Evolutionary conservation across 2,329 filamentous ascomycete species (phyloP).

Genomic region (Mycosphaerella sp.): DNA sequence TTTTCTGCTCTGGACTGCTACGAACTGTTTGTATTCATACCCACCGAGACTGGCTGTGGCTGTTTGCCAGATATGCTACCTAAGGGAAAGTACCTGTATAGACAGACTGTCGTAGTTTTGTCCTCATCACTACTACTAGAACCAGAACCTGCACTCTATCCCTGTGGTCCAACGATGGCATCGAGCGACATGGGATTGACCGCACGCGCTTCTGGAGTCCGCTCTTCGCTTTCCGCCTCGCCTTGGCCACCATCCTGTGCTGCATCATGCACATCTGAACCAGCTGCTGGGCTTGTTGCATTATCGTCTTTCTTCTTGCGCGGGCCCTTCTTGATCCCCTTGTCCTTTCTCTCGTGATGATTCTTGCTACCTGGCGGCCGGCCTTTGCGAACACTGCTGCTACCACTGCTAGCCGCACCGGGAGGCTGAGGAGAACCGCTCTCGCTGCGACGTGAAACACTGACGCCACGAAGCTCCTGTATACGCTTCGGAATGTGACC

Average conservation of each 20-base stretch:
- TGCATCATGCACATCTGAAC: not conserved
- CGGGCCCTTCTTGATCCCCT: constrained; percentile 46
- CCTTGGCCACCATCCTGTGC: not conserved
- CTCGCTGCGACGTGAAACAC: constrained; percentile 22
- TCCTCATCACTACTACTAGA: too few species aligned
- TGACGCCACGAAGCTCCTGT: constrained; percentile 43
- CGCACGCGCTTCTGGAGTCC: not conserved
- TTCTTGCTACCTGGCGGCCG: constrained; percentile 45
- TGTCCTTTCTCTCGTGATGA: constrained; percentile 41
- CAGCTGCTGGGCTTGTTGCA: not conserved
- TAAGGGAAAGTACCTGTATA: too few species aligned
- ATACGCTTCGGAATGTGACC: constrained; percentile 39
- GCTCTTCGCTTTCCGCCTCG: not conserved
- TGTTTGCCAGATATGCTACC: too few species aligned
- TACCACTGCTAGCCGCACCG: constrained; percentile 4
- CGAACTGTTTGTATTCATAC: too few species aligned
- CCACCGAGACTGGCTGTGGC: too few species aligned
- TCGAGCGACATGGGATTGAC: constrained; percentile 11
- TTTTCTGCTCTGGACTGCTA: too few species aligned
- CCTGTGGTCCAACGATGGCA: not conserved
- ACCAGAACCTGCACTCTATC: too few species aligned
- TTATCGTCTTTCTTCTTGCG: constrained; percentile 26
- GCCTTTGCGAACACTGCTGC: constrained; percentile 29
- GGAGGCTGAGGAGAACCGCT: constrained; percentile 16
- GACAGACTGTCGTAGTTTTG: too few species aligned